Evolutionary conservation across 768 basidiomycete species (phyloP), one percentile per base, ranked within the genome.

Genomic region (Pleurotus salmoneostramineus): DNA sequence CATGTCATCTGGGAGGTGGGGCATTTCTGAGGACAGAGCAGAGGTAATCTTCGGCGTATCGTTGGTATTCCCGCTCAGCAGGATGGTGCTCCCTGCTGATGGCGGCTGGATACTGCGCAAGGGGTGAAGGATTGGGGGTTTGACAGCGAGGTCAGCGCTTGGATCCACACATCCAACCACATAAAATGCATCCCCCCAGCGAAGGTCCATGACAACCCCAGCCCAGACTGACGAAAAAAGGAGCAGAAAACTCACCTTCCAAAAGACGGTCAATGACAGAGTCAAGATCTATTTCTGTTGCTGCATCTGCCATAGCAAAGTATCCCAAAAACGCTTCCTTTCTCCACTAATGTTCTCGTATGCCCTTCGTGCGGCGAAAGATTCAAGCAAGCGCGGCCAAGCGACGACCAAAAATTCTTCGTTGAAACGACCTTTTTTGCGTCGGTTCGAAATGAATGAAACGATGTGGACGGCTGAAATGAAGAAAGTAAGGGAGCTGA

Each of bases 251-350:
- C 89, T 75, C 80, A 96, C 96, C 96, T 88, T 98, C 96, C 62
- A 98, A 81, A 62, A 98, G 82, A 61, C 95, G 84, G 87, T 98
- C 96, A 69, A 99, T 98, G 80, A 99, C 94, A 74, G 94, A 95
- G 82, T 99, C 96, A 61, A 98, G 85, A 84, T 99, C 96, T 76
- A 99, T 96, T 73, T 98, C 96, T 70, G 89, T 89, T 60, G 84
- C 77, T 64, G 86, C 78, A 68, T 93, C 90, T 69, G 89, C 85
- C 90, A 91, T 91, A 57, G 37, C 32, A 32, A 21, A 14, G n/a
- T 43, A 36, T 37, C 40, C 36, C 40, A 51, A 51, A 51, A 14
- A 35, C 50, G 50, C 36, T 51, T 14, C 36, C 50, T 51, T 37
- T 35, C 50, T 51, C 50, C 32, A 35, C 31, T 17, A 27, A 12